Evolutionary conservation across 441 rosid species (phyloP), one percentile per base, ranked within the genome.

Genomic region (Brassica hybrid): DNA sequence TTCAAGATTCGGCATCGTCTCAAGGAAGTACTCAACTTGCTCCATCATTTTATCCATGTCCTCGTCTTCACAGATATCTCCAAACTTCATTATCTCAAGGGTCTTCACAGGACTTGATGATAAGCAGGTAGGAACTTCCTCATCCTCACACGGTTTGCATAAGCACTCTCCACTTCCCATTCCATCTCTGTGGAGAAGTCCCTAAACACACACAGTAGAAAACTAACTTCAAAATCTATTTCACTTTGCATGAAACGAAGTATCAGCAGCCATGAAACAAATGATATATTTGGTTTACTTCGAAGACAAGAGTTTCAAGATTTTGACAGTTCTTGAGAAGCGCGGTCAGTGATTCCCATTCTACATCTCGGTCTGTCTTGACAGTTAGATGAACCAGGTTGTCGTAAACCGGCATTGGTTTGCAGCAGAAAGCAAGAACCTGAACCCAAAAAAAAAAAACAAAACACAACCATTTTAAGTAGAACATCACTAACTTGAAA

Each of bases 1-100:
- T 70, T 70, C 54, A 34, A 70, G 74, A 57, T 70, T 19, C 13
- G 65, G 74, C 65, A 70, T 57, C 8, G 32, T 70, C 65, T 34
- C 54, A 13, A 70, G 74, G 23, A 69, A 57, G 73, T 32, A 69
- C 73, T 17, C 19, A 6, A 67, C 72, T 13, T 67, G 72, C 16
- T 74, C 60, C 72, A 74, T 74, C 66, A 36, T 25, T 9, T 6
- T 41, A 18, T 43, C 61, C 78, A 67, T 67, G 73, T 67, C 78
- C 1, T 71, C 41, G 4, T 41, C 66, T 59, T 59, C 65, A 38
- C 11, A 38, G 57, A 21, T 43, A 7, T 59, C 66, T 38, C 74
- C 74, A 71, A 71, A 71, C 58, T 71, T 41, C 25, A 59, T 5
- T 41, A 71, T 59, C 23, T 38, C 11, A n/a, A 59, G 13, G 6